Conservation (phyloP, 2,329 filamentous ascomycete genomes). For the Zalaria sp. region DNA sequence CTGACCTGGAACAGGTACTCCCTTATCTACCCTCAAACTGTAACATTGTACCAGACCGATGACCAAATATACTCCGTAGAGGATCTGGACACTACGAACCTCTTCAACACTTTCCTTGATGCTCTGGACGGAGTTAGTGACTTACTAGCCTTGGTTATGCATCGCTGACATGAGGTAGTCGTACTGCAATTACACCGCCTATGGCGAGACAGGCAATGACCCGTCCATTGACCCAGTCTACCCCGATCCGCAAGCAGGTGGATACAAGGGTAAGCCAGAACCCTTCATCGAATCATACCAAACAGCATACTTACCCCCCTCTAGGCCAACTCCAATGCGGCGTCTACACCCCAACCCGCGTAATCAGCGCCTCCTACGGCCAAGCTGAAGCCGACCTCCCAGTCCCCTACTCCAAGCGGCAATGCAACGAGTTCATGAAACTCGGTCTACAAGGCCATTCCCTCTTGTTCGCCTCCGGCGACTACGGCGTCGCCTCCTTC, state of each 20-base stretch:
- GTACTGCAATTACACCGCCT: slow-evolving; percentile 35
- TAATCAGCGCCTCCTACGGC: slow-evolving; percentile 46
- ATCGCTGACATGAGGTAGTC: slow-evolving; percentile 9
- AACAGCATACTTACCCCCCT: too few species aligned
- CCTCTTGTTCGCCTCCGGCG: slow-evolving; percentile 35
- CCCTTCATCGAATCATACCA: too few species aligned
- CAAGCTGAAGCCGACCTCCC: slow-evolving; percentile 46
- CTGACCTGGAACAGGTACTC: slow-evolving; percentile 17
- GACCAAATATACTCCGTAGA: slow-evolving; percentile 25
- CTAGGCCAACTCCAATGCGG: slow-evolving; percentile 23
- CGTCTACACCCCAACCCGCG: slow-evolving; percentile 38
- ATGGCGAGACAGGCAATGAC: slow-evolving; percentile 34
- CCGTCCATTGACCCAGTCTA: slow-evolving; percentile 32
- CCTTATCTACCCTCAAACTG: slow-evolving; percentile 34
- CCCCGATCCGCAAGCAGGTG: slow-evolving; percentile 29
- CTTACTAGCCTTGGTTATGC: too few species aligned
- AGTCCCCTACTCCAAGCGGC: slow-evolving; percentile 39
- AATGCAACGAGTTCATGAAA: slow-evolving; percentile 32
- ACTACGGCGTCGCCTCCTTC: slow-evolving; percentile 22
- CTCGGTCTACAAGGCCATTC: slow-evolving; percentile 35
- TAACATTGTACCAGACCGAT: slow-evolving; percentile 32
- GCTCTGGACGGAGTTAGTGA: slow-evolving; percentile 30
- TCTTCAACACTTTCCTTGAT: slow-evolving; percentile 35
- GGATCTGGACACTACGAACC: slow-evolving; percentile 22
- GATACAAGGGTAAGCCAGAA: slow-evolving; percentile 28